Evolutionary conservation across 768 basidiomycete genomes (phyloP), one percentile per base, ranked within the genome.

Genomic region (Suillus americanus): DNA sequence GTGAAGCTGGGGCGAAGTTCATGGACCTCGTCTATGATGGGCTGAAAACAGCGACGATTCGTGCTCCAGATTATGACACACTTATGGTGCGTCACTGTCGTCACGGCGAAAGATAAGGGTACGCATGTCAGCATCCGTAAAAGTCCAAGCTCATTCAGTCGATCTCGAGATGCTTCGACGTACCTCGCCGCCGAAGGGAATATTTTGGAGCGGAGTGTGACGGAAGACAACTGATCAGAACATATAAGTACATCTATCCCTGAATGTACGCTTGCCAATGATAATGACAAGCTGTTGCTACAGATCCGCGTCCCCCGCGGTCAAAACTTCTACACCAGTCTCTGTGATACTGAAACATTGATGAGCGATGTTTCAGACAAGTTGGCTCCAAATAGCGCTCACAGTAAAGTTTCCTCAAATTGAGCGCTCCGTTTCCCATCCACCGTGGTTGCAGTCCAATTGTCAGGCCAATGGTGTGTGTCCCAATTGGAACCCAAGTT

Each of bases 331-430:
- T 38, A 90, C 90, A 3, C 95, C 95, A 25, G 87, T 90, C 70
- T 95, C 95, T 35, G 95, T 97, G 70, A 98, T 89, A 61, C 95
- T 97, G 72, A 57, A 43, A 63, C 25, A 55, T 50, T 40, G 63
- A 59, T 59, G 12, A 59, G 18, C 1, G 7, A 41, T 23, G 8
- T 25, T 10, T 18, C 56, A n/a, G 61, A 62, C 16, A 59, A 18
- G 25, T 60, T 59, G 1, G 6, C 18, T 12, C 18, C 10, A 12
- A n/a, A 20, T 20, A 20, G 18, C 45, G 85, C 94, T 70, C 72
- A 96, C 95, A 99, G 77, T 43, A 99, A 80, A 1, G 97, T 98
- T 72, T 99, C 97, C 75, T 99, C 97, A 73, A 98, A 99, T 72
- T 99, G 97, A 1, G 97, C 97, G 65, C 93, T 95, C 63, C 85